Base-by-base conservation (phyloP, 2,329 filamentous ascomycete species). In the Sclerotinia spermophila region DNA sequence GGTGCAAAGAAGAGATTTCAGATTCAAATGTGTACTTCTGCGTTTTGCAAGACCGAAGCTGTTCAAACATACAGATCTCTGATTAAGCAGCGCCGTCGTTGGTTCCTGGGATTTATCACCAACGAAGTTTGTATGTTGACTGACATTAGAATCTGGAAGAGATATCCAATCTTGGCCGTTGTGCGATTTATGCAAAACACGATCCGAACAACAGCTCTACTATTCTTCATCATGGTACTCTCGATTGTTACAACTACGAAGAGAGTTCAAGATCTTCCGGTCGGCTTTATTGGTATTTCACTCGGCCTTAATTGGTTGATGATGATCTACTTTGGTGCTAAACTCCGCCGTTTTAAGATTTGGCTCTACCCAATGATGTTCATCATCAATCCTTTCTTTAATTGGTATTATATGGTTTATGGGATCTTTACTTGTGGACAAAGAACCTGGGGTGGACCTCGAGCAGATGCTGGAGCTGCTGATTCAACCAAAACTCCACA, bases 101-200 rank as follows among this genome's bases (percentile, higher is more conserved):
- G 96, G 96, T 98, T 98, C 80, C 85, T 98, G 58, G 95, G 95
- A 42, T 97, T 97, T 81, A 94, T 98, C 82, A 97, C 95, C 24
- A 99, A 99, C 80, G 95, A 98, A 80, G 95, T 94, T 11, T 97
- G 94, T 82, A 97, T 98, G 96, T 84, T 99, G 82, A 98, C 96
- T 2, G 95, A 98, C 81, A 89, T 92, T 81, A 89, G 96, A 71
- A 85, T 98, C 40, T 98, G 95, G 95, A 92, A 87, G 80, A 88
- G 93, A 67, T 98, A 98, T 80, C 94, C 96, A 0, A 85, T 97
- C 67, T 85, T 99, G 58, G 90, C 94, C 66, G 78, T 96, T 51
- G 90, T 98, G 55, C 90, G 95, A 51, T 96, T 98, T 80, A 93
- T 96, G 87, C 94, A 97, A 77, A 96, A 97, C 82, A 97, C 94